Base-by-base conservation (phyloP, 148 eudicot species). In the Camellia lanceoleosa region DNA sequence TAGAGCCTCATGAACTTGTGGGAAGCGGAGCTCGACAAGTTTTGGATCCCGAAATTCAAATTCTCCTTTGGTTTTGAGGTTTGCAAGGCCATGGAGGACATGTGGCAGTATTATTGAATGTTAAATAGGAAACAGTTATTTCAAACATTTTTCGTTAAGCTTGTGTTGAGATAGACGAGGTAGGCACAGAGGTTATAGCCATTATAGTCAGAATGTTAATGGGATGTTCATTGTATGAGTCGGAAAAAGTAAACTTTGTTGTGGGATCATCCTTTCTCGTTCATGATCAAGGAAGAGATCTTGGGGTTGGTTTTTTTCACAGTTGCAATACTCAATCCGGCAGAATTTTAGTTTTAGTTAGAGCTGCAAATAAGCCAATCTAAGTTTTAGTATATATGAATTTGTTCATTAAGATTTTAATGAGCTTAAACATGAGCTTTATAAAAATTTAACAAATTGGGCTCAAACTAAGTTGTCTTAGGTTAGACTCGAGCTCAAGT, bases 201-300 rank as follows among this genome's bases (percentile, higher is more conserved):
- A 61, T 54, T 16, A 64, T 73, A 63, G 30, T 18, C 15, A 38
- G 38, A 2, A n/a, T 19, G 5, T 9, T n/a, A 0, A 1, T 2
- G 12, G 13, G 4, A 30, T 30, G 38, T 43, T 4, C 14, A 23
- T 1, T 4, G 3, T 11, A 8, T 0, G 12, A 3, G 5, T 41
- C 42, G 3, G 43, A 43, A 18, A 13, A 8, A 5, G 5, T 52
- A 9, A 74, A 10, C 5, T 80, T 80, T 41, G 78, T 80, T 18
- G 83, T 67, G 2, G 38, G 78, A 80, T 52, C 78, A 80, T 56
- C 78, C 83, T 41, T 80, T 80, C 55, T 16, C 66, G 46, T 80
- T 80, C 49, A 52, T 72, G 16, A 23, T 54, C 43, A 52, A 38
- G 75, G 56, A 73, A 46, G 75, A 7, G 3, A 51, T 3, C 1